A percentile compares a stretch with the other conserved stretches of the same genome.
Evolutionary conservation across 495 filamentous ascomycete genomes (phyloP).

Genomic region (Cryomyces minteri): DNA sequence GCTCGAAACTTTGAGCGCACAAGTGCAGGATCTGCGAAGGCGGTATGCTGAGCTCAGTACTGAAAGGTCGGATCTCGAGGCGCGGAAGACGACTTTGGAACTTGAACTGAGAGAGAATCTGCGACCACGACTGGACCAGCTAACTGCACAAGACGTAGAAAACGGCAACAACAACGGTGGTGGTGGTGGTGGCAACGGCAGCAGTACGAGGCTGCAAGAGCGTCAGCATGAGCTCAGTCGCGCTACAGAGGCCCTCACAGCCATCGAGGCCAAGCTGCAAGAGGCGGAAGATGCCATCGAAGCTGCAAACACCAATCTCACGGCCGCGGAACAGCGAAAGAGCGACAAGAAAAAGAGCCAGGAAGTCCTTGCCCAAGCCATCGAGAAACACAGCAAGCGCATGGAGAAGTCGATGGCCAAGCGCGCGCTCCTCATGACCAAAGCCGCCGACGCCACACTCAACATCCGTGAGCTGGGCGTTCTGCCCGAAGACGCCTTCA

Average conservation of each 20-base stretch:
- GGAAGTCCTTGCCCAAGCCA: constrained; percentile 59
- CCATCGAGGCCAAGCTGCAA: constrained; percentile 43
- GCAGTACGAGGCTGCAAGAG: constrained; percentile 46
- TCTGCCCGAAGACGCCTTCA: constrained; percentile 85
- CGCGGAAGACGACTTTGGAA: constrained; percentile 60
- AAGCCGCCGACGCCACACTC: constrained; percentile 58
- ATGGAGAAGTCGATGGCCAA: constrained; percentile 87
- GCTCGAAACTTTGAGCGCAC: constrained; percentile 48
- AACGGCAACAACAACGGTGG: constrained; percentile 18
- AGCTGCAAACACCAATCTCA: constrained; percentile 36
- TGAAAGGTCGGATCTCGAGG: constrained; percentile 61
- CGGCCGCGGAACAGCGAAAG: constrained; percentile 43
- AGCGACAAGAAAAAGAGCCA: constrained; percentile 45
- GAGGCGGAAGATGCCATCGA: constrained; percentile 60
- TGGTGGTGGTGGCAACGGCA: constrained; percentile 34
- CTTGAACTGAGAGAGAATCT: constrained; percentile 75
- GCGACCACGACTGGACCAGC: constrained; percentile 67
- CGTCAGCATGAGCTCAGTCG: constrained; percentile 69
- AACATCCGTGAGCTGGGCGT: constrained; percentile 89
- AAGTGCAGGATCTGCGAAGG: constrained; percentile 52
- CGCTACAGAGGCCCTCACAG: constrained; percentile 38
- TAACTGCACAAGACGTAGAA: constrained; percentile 61
- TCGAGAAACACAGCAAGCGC: constrained; percentile 74
- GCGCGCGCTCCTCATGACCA: constrained; percentile 55
- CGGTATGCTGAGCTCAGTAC: constrained; percentile 56